Percentiles rank a stretch among this genome's conserved stretches.
Evolutionary conservation across 768 basidiomycete genomes (phyloP).

Genomic region (Naganishia vishniacii): DNA sequence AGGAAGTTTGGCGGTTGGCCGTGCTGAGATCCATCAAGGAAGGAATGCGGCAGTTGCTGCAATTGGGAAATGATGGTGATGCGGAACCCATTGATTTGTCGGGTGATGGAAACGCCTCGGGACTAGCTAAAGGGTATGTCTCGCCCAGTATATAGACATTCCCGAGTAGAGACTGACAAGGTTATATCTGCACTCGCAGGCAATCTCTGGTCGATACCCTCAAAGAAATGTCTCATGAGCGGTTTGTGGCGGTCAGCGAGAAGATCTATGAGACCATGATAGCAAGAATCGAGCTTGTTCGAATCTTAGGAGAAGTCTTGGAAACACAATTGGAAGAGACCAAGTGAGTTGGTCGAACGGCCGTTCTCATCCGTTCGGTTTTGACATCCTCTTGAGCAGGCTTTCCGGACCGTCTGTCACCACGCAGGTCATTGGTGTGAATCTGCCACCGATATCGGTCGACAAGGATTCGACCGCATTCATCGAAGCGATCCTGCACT

Average conservation of each 20-base stretch:
- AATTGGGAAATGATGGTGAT: conserved; percentile 57
- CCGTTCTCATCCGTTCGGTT: no score
- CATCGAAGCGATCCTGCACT: conserved; percentile 24
- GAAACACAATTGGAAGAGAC: conserved; percentile 29
- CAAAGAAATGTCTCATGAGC: conserved; percentile 62
- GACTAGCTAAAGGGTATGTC: conserved; percentile 4
- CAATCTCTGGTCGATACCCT: conserved; percentile 55
- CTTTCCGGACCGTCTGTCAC: background rate
- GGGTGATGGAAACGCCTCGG: background rate
- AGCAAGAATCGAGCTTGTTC: conserved; percentile 62
- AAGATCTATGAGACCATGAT: conserved; percentile 58
- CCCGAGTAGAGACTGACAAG: background rate
- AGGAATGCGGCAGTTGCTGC: conserved; percentile 61
- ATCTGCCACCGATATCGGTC: conserved; percentile 3
- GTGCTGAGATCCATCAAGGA: conserved; percentile 57
- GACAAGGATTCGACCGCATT: conserved; percentile 24
- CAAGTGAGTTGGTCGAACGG: conserved; percentile 26
- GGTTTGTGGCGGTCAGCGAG: conserved; percentile 63
- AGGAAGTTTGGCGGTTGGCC: conserved; percentile 45
- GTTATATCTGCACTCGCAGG: no score
- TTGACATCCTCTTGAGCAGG: background rate
- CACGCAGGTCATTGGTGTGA: background rate
- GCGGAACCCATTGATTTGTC: conserved; percentile 36
- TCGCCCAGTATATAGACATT: background rate
- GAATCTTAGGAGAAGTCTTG: conserved; percentile 53